Base-by-base conservation (phyloP, 768 basidiomycete genomes). In the Russula earlei region DNA sequence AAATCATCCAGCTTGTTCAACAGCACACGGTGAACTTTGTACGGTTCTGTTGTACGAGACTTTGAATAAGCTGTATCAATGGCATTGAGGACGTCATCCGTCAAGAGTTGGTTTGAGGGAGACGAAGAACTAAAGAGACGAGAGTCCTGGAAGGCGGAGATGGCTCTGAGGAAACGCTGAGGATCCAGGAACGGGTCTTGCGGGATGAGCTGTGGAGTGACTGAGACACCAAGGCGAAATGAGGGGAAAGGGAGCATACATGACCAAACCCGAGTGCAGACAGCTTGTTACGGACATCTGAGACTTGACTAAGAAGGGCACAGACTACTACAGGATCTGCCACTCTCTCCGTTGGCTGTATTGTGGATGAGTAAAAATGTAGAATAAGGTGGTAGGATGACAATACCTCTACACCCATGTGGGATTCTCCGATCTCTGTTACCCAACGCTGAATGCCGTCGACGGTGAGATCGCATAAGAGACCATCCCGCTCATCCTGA, bases 161-260 rank as follows among this genome's bases (percentile, higher is more conserved):
- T 71, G 1, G 78, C 77, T 24, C 71, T 67, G 20, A 77, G 64
- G 57, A 91, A 85, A 9, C 70, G 70, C 38, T 77, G 66, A 0
- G 87, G 85, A 54, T 87, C 78, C 43, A 87, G 71, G 64, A 92
- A 90, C 1, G 90, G 89, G 67, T 91, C 90, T 66, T 83, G 84
- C 2, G 88, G 84, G 36, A 83, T 71, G 31, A 67, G 60, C 62
- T 74, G 62, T 22, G 15, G 12, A 12, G 31, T 25, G 33, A 19
- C 43, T 58, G 46, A 59, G 56, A 33, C 36, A 11, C 10, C 5
- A n/a, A 12, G 41, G n/a, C 2, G 4, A 27, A 27, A 25, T 24
- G 34, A 38, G 25, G n/a, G 2, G 4, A 20, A 17, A 41, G 53
- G 24, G 25, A 40, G 63, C 70, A 36, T 65, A 74, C 75, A 50